Conservation (phyloP, 345 rosid genomes). For the Arabis hirsuta region DNA sequence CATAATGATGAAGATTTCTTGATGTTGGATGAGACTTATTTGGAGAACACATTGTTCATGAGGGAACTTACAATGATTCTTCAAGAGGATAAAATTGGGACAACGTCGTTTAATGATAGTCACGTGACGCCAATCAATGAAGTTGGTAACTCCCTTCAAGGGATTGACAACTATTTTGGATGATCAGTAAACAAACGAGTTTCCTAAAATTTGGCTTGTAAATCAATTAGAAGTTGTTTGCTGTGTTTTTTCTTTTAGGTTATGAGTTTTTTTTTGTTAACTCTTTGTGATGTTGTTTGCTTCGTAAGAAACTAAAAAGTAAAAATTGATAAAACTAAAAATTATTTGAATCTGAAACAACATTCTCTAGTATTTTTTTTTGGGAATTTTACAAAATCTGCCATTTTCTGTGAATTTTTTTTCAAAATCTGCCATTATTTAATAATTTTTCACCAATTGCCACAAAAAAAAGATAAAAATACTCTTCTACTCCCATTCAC, state of each 20-base stretch:
- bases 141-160: slow-evolving; percentile 32
- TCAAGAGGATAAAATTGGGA: slow-evolving; percentile 25
- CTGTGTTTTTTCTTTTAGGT: background rate
- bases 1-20: slow-evolving; percentile 31
- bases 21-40: slow-evolving; percentile 34
- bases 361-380: no score
- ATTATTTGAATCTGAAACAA: no score
- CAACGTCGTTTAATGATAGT: slow-evolving; percentile 10
- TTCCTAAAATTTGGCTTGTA: slow-evolving; percentile 1
- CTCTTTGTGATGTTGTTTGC: no score
- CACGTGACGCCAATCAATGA: slow-evolving; percentile 15
- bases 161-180: slow-evolving; percentile 26
- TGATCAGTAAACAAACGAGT: slow-evolving; percentile 16
- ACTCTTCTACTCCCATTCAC: no score
- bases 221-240: slow-evolving; percentile 35
- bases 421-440: no score
- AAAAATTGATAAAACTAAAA: no score
- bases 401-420: no score
- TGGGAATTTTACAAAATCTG: no score
- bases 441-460: no score
- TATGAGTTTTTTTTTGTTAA: background rate
- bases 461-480: no score
- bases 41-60: slow-evolving; percentile 38
- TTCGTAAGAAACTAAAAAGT: background rate
- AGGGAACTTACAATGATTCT: slow-evolving; percentile 34